Percentiles rank a stretch among this genome's conserved stretches.
These are phyloP conservation scores for Xerocomus cyaneibrunnescens DNA, from an alignment of 1,284 basidiomycete species.

Conservation along the genomic window DNA sequence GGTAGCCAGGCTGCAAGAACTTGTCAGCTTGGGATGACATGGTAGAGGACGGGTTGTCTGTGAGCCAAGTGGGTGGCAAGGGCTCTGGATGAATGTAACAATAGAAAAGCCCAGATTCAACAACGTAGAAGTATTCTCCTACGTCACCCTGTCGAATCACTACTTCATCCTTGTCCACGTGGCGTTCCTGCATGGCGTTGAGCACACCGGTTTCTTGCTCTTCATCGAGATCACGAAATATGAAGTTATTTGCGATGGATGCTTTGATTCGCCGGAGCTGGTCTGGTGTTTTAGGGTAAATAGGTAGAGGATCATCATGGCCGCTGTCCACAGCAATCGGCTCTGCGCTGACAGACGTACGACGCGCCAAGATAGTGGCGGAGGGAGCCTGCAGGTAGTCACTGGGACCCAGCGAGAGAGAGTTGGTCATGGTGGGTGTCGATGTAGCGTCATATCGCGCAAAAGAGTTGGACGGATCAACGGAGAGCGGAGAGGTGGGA, in stretches of 20 bases:
- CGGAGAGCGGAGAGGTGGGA: constrained; percentile 60
- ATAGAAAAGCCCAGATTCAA: constrained; percentile 87
- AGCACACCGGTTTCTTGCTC: constrained; percentile 94
- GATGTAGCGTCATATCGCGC: constrained; percentile 49
- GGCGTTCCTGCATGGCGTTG: constrained; percentile 93
- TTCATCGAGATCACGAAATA: constrained; percentile 95
- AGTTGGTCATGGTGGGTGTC: constrained; percentile 43
- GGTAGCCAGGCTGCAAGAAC: constrained; percentile 63
- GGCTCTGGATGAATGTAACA: constrained; percentile 80
- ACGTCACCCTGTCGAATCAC: constrained; percentile 97
- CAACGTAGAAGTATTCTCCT: constrained; percentile 97
- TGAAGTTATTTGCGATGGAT: constrained; percentile 87
- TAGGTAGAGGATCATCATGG: constrained; percentile 63
- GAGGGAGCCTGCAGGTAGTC: constrained; percentile 67
- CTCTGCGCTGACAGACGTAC: constrained; percentile 97
- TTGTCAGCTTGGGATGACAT: constrained; percentile 42
- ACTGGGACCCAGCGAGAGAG: constrained; percentile 47
- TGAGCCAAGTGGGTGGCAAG: constrained; percentile 56
- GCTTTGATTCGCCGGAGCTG: constrained; percentile 87
- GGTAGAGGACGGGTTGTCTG: constrained; percentile 40
- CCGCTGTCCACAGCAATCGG: constrained; percentile 83
- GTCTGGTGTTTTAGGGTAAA: constrained; percentile 81
- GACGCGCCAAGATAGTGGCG: constrained; percentile 82
- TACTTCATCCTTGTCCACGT: constrained; percentile 69
- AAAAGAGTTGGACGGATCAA: constrained; percentile 45